Evolutionary conservation across 2,329 filamentous ascomycete genomes (phyloP), one percentile per base, ranked within the genome.

Genomic region (Nectriaceae sp.): DNA sequence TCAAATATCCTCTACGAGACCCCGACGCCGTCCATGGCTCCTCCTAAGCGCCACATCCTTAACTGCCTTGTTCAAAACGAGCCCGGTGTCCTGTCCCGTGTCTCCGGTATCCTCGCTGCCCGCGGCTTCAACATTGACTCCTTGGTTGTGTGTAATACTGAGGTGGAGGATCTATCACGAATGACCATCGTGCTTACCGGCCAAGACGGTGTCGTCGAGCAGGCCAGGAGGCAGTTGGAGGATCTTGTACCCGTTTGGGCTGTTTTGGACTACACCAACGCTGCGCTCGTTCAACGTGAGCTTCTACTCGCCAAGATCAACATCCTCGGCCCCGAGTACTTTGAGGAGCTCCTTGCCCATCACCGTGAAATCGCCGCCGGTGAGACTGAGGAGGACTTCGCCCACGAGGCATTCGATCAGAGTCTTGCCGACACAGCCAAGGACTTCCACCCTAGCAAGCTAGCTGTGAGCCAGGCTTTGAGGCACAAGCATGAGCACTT

Each of bases 11-110:
- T 99, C 71, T 99, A 99, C 79, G 94, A 99, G 80, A 97, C 92
- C 3, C 94, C 94, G 5, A 80, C 89, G 16, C 89, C 91, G 6
- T 92, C 90, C 13, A 80, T 80, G 62, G 85, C 85, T 20, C 93
- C 94, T 8, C 88, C 90, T 38, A 97, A 96, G 77, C 87, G 92
- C 46, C 94, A 99, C 74, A 84, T 99, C 67, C 86, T 99, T 73
- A 99, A 99, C 76, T 99, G 94, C 70, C 83, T 99, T 53, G 94
- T 99, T 52, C 94, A 99, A 74, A 99, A 99, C 75, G 94, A 99
- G 77, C 94, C 94, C 11, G 94, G 94, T 75, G 94, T 99, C 48
- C 79, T 99, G 49, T 97, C 93, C 44, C 91, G 94, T 52, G 90
- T 99, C 10, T 97, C 94, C 1, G 94, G 94, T 46, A 97, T 99